Conservation (phyloP, 148 eudicot species). For the Chenopodium berlandieri region DNA sequence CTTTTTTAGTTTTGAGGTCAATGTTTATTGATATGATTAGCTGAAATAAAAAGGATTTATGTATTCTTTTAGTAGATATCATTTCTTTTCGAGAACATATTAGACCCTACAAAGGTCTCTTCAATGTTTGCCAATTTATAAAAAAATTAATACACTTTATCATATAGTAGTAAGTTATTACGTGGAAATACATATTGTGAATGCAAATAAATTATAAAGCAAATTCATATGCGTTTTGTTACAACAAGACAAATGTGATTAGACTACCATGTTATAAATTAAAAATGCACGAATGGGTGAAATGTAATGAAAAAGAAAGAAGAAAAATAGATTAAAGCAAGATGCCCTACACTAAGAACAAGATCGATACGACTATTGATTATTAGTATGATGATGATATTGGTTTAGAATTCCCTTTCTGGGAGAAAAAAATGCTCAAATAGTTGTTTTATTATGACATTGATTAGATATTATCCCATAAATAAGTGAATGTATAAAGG, state of each 20-base stretch:
- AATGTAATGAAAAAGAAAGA: neutral
- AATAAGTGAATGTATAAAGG: too few relatives aligned
- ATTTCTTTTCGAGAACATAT: constrained; percentile 18
- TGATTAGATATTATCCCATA: too few relatives aligned
- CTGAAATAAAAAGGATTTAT: neutral
- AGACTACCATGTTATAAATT: neutral
- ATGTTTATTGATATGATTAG: constrained; percentile 19
- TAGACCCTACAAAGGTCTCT: constrained; percentile 23
- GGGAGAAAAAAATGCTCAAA: too few relatives aligned
- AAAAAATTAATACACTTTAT: too few relatives aligned
- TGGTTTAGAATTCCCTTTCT: too few relatives aligned
- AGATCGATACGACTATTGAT: too few relatives aligned
- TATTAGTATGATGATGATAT: neutral
- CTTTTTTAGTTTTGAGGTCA: constrained; percentile 15
- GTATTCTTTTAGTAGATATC: constrained; percentile 7
- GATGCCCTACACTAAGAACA: neutral
- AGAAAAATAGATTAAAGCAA: too few relatives aligned
- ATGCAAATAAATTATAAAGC: neutral
- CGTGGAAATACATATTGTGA: constrained; percentile 1
- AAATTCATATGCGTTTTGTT: neutral
- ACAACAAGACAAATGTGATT: neutral
- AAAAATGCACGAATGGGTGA: neutral
- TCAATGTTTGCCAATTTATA: constrained; percentile 30
- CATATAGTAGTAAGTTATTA: too few relatives aligned
- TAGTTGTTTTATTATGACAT: too few relatives aligned